phyloP scores from a whole-genome alignment of 495 filamentous ascomycete genomes.

The Elaphomyces granulatus region DNA sequence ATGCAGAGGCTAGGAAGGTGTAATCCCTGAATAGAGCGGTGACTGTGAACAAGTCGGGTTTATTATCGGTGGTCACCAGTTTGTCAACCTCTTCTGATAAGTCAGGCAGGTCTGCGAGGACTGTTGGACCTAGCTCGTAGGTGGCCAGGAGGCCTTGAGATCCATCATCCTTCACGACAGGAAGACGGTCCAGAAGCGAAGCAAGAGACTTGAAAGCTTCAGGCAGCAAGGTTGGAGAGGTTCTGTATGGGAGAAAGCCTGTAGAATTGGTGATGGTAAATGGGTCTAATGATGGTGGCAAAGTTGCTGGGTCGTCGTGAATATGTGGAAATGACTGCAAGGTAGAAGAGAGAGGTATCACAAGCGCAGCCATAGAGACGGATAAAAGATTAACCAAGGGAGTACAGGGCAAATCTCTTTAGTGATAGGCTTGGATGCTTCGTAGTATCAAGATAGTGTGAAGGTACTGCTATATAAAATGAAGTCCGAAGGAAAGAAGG shows the following conservation, averaged over 20 bases:
- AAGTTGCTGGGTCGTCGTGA: slow-evolving; percentile 39
- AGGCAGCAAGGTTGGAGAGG: slow-evolving; percentile 34
- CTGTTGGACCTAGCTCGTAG: slow-evolving; percentile 52
- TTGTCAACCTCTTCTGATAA: slow-evolving; percentile 55
- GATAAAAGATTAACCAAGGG: slow-evolving; percentile 2
- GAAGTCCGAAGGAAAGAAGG: background rate
- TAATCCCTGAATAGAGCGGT: slow-evolving; percentile 84
- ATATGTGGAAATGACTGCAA: slow-evolving; percentile 42
- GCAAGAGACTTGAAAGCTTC: slow-evolving; percentile 53
- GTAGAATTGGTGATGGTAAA: slow-evolving; percentile 80
- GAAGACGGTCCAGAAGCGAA: slow-evolving; percentile 56
- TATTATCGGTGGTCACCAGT: slow-evolving; percentile 33
- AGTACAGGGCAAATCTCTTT: too few relatives aligned
- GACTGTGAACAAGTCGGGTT: slow-evolving; percentile 53
- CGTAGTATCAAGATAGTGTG: too few relatives aligned
- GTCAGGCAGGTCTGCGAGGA: slow-evolving; percentile 54
- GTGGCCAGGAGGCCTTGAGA: slow-evolving; percentile 62
- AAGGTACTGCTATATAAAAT: slow-evolving; percentile 4
- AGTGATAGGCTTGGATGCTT: too few relatives aligned
- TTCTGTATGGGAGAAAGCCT: slow-evolving; percentile 48
- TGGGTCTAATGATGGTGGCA: slow-evolving; percentile 43
- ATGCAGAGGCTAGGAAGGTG: slow-evolving; percentile 74
- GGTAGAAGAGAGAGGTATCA: slow-evolving; percentile 22
- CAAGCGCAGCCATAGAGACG: slow-evolving; percentile 19
- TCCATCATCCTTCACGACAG: slow-evolving; percentile 53